These are phyloP conservation scores for Hemisphaericaspora xylanilytica DNA, from an alignment of 1,139 yeast genomes.

Conservation along the genomic window DNA sequence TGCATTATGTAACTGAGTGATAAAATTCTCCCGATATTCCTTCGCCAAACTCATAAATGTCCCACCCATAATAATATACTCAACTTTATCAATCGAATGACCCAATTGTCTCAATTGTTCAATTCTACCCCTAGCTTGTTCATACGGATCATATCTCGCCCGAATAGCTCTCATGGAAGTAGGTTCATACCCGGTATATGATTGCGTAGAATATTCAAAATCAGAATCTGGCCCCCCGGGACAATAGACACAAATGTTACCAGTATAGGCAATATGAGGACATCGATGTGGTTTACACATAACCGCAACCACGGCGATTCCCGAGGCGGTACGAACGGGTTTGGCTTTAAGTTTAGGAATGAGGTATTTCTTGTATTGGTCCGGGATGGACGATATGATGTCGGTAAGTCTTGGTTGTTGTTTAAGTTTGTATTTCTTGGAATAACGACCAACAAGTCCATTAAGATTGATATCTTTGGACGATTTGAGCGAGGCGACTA, in stretches of 20 bases:
- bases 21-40: constrained; percentile 85
- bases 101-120: constrained; percentile 95
- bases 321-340: constrained; percentile 98
- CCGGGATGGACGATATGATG: constrained; percentile 92
- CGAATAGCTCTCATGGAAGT: constrained; percentile 98
- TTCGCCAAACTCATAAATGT: constrained; percentile 94
- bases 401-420: constrained; percentile 95
- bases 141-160: constrained; percentile 97
- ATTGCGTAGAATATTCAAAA: constrained; percentile 95
- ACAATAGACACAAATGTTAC: constrained; percentile 97
- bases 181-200: constrained; percentile 98
- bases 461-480: constrained; percentile 84
- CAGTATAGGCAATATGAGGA: constrained; percentile 98
- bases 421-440: constrained; percentile 86
- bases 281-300: constrained; percentile 99
- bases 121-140: constrained; percentile 96
- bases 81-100: constrained; percentile 95
- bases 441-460: constrained; percentile 79
- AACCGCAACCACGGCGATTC: constrained; percentile 97
- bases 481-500: constrained; percentile 72
- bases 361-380: constrained; percentile 86
- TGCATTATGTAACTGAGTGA: constrained; percentile 89
- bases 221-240: constrained; percentile 99
- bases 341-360: constrained; percentile 94
- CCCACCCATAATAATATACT: constrained; percentile 98